Conservation (phyloP, 805 yeast genomes). For the Wickerhamiella spandovensis region DNA sequence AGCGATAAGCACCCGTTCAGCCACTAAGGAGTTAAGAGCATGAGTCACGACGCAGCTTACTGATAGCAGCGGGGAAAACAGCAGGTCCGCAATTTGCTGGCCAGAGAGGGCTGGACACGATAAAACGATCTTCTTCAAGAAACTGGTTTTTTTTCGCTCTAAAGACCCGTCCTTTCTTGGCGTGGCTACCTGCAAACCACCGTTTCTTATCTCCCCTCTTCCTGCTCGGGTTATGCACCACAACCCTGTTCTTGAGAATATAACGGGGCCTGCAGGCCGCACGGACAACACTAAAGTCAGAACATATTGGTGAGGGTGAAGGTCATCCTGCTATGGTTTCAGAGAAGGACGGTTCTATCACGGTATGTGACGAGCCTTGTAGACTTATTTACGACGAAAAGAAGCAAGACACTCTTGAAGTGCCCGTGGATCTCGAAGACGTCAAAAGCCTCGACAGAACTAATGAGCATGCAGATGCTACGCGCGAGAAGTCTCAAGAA, state of each 20-base stretch:
- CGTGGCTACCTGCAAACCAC: too few species aligned
- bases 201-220: neutral
- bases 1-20: neutral
- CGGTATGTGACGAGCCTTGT: neutral
- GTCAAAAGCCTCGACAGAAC: neutral
- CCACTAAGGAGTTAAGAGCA: neutral
- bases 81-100: too few species aligned
- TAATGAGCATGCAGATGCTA: neutral
- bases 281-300: too few species aligned
- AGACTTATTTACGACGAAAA: neutral
- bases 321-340: neutral
- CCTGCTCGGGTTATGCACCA: neutral
- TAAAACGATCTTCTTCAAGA: too few species aligned
- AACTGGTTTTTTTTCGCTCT: too few species aligned
- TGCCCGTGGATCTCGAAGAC: too few species aligned
- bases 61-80: neutral
- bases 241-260: neutral
- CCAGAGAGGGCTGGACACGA: too few species aligned
- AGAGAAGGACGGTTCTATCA: neutral
- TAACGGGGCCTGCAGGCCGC: neutral
- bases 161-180: too few species aligned
- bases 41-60: neutral
- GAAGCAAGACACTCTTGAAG: too few species aligned
- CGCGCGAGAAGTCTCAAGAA: neutral
- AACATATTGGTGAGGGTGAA: too few species aligned